Evolutionary conservation across 2,329 filamentous ascomycete genomes (phyloP).

Genomic region (Epichloe brachyelytri): DNA sequence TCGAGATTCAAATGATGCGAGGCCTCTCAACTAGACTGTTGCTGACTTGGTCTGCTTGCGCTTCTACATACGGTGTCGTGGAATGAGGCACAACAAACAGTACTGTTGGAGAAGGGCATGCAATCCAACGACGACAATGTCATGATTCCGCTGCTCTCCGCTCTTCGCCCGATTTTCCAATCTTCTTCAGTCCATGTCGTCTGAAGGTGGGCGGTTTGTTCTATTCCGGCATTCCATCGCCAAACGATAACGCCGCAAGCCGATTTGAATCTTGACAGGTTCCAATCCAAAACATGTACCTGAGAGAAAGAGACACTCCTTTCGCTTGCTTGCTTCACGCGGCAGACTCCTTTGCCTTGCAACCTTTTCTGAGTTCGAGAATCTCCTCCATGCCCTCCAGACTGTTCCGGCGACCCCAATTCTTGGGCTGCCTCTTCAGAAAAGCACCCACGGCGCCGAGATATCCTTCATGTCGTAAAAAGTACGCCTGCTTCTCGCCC

Average conservation of each 20-base stretch:
- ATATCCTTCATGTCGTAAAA: constrained; percentile 90
- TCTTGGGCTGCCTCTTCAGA: constrained; percentile 74
- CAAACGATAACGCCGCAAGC: neutral
- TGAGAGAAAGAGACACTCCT: neutral
- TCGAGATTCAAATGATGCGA: too few species aligned
- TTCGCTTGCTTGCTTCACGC: neutral
- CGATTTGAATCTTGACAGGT: neutral
- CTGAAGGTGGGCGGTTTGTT: neutral
- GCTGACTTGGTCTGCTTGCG: too few species aligned
- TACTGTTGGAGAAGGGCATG: too few species aligned
- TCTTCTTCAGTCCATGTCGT: neutral
- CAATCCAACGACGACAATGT: too few species aligned
- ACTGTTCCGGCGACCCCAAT: constrained; percentile 80
- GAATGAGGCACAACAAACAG: too few species aligned
- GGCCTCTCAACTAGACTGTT: too few species aligned
- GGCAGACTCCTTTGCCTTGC: constrained; percentile 5
- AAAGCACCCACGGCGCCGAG: constrained; percentile 90
- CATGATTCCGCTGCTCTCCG: too few species aligned
- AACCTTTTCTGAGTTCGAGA: constrained; percentile 16
- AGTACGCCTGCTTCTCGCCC: constrained; percentile 88
- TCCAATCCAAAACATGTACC: too few species aligned
- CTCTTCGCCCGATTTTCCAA: neutral
- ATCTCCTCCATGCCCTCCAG: constrained; percentile 40
- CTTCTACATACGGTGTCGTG: too few species aligned
- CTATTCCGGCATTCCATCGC: neutral